A percentile compares a stretch with the other conserved stretches of the same genome.
These are phyloP conservation scores for Cytidiella melzeri DNA, from an alignment of 768 basidiomycete genomes.

Conservation along the genomic window DNA sequence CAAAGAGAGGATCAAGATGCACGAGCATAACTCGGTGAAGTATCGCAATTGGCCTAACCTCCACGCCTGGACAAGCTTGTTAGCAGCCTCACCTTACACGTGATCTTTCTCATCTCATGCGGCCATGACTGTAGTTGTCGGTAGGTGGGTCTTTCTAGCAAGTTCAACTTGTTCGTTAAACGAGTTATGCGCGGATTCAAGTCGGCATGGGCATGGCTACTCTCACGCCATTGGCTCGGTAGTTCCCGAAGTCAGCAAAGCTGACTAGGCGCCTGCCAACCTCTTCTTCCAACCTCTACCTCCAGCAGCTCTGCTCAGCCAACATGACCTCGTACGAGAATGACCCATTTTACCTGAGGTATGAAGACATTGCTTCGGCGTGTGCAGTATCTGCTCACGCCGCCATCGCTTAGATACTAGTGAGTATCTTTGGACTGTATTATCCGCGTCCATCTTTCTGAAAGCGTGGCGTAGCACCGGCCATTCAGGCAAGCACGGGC, in stretches of 20 bases:
- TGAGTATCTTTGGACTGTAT: constrained; percentile 25
- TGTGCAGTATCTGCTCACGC: constrained; percentile 20
- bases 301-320: background rate
- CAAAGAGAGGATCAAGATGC: too few relatives aligned
- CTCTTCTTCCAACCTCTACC: constrained; percentile 2
- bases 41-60: too few relatives aligned
- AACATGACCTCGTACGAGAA: constrained; percentile 48
- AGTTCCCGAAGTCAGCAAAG: background rate
- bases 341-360: constrained; percentile 82
- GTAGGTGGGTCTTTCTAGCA: too few relatives aligned
- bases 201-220: background rate
- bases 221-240: too few relatives aligned
- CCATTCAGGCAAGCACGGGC: constrained; percentile 97
- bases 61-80: too few relatives aligned
- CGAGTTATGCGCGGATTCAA: background rate
- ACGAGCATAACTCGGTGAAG: too few relatives aligned
- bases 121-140: too few relatives aligned
- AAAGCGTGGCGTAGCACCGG: constrained; percentile 60
- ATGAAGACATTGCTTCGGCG: constrained; percentile 19
- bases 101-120: too few relatives aligned
- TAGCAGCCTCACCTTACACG: too few relatives aligned
- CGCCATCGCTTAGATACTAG: constrained; percentile 40
- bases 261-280: background rate
- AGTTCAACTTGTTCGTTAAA: background rate
- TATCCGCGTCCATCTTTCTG: constrained; percentile 12